Evolutionary conservation across 2,329 filamentous ascomycete genomes (phyloP).

Genomic region (Botrytis fabae): DNA sequence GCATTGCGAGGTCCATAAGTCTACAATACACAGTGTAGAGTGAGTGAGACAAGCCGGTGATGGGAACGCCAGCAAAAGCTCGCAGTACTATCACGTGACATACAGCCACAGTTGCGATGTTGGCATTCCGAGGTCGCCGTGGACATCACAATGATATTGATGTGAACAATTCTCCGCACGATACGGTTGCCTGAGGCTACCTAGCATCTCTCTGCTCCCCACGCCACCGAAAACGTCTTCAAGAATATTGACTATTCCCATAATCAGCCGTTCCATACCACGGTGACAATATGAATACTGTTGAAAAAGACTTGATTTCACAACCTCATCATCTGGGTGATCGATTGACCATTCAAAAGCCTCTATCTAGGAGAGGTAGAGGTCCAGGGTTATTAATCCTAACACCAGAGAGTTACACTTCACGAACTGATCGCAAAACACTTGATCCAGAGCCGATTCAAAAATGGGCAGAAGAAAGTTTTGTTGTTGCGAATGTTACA

Average conservation of each 20-base stretch:
- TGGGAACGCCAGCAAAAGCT: no score
- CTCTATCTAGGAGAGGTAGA: slow-evolving; percentile 36
- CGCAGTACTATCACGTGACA: neutral
- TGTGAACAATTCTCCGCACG: neutral
- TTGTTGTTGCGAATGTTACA: slow-evolving; percentile 29
- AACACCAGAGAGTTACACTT: slow-evolving; percentile 26
- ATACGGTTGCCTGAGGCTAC: neutral
- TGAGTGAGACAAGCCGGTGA: no score
- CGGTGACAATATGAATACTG: neutral
- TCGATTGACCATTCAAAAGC: slow-evolving; percentile 21
- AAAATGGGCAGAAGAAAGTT: slow-evolving; percentile 45
- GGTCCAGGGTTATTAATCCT: slow-evolving; percentile 43
- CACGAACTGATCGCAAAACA: slow-evolving; percentile 27
- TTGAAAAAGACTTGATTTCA: neutral
- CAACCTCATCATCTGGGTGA: neutral
- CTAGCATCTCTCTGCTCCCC: neutral
- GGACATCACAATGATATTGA: neutral
- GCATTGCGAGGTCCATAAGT: no score
- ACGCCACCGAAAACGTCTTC: neutral
- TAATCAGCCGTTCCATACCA: neutral
- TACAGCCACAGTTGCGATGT: neutral
- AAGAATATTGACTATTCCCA: neutral
- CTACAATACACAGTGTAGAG: no score
- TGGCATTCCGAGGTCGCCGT: neutral
- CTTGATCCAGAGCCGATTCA: slow-evolving; percentile 37